Conservation (phyloP, 192 early-diverging fungal genomes). For the Coemansia sp. region DNA sequence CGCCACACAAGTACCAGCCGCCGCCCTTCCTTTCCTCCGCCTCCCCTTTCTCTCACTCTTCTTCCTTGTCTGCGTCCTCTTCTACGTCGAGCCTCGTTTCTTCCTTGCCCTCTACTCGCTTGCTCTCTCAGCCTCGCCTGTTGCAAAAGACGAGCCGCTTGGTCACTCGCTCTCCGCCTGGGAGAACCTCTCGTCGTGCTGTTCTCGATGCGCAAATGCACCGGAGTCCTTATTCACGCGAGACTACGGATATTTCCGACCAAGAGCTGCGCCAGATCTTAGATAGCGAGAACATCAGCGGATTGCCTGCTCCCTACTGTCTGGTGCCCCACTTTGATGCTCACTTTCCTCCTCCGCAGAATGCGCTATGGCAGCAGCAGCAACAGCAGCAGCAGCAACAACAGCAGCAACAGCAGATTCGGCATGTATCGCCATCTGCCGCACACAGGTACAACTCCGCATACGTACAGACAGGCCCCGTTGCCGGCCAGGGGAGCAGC, state of each 20-base stretch:
- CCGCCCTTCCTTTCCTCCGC: slow-evolving; percentile 7
- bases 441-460: neutral
- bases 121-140: slow-evolving; percentile 22
- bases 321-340: slow-evolving; percentile 49
- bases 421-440: neutral
- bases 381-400: slow-evolving; percentile 18
- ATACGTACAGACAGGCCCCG: neutral
- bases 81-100: slow-evolving; percentile 15
- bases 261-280: slow-evolving; percentile 55
- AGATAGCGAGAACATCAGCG: slow-evolving; percentile 55
- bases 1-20: slow-evolving; percentile 18
- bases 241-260: slow-evolving; percentile 55
- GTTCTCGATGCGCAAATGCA: slow-evolving; percentile 48
- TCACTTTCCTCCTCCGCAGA: slow-evolving; percentile 28
- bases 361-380: slow-evolving; percentile 20
- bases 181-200: slow-evolving; percentile 33
- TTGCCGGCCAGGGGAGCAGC: slow-evolving; percentile 15
- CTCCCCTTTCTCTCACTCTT: slow-evolving; percentile 10
- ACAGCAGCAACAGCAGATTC: slow-evolving; percentile 8
- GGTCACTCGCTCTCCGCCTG: slow-evolving; percentile 27
- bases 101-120: slow-evolving; percentile 22
- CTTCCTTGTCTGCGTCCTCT: slow-evolving; percentile 3
- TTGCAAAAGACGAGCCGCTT: slow-evolving; percentile 24
- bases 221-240: slow-evolving; percentile 50
- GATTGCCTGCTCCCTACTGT: slow-evolving; percentile 47